Conservation (phyloP, 768 basidiomycete genomes). For the Tricholomella constricta region DNA sequence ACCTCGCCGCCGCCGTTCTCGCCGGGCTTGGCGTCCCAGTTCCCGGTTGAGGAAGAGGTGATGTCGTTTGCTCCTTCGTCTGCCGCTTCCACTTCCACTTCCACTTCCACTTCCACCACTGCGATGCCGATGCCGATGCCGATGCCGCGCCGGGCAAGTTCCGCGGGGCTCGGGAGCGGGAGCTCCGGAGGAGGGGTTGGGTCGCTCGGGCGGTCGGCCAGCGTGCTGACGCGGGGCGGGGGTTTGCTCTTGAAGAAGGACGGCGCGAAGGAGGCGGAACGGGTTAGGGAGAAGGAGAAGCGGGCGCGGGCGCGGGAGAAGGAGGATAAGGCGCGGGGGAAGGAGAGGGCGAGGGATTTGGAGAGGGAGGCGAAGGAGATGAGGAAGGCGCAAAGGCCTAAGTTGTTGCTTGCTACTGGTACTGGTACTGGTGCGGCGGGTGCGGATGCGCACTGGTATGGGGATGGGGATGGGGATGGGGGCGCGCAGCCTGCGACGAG, state of each 20-base stretch:
- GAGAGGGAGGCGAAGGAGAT: conserved; percentile 13
- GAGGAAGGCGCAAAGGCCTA: conserved; percentile 23
- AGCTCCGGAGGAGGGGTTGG: conserved; percentile 5
- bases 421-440: too few relatives aligned
- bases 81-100: not conserved
- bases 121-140: too few relatives aligned
- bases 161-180: conserved; percentile 14
- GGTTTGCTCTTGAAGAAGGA: conserved; percentile 20
- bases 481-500: conserved; percentile 11
- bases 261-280: conserved; percentile 13
- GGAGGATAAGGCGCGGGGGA: conserved; percentile 25
- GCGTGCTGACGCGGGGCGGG: conserved; percentile 17
- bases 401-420: conserved; percentile 30
- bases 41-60: conserved; percentile 1
- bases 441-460: too few relatives aligned
- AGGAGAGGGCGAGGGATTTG: conserved; percentile 7
- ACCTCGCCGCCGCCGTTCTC: conserved; percentile 12
- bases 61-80: not conserved
- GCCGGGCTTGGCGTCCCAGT: not conserved
- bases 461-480: too few relatives aligned
- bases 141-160: conserved; percentile 21
- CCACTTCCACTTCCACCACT: conserved; percentile 1
- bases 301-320: conserved; percentile 21
- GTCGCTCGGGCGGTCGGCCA: conserved; percentile 21
- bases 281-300: conserved; percentile 20